Conservation (phyloP, 1,139 yeast species). For the Protomyces arabidopsidicola region DNA sequence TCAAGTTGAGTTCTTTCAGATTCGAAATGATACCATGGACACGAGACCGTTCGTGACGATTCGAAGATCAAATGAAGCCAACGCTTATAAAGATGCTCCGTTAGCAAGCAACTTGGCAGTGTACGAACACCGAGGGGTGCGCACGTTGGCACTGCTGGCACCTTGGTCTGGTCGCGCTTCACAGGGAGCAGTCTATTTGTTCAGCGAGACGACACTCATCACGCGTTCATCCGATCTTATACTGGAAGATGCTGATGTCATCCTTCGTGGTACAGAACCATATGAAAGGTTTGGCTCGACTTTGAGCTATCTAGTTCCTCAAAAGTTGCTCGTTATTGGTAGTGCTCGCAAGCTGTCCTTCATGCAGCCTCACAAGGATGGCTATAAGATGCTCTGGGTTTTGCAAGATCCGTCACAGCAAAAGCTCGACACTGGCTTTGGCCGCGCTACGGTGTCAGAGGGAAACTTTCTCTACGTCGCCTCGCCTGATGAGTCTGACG, state of each 20-base stretch:
- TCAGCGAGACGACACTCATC: neutral
- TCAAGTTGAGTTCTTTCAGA: constrained; percentile 9
- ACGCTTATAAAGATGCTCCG: neutral
- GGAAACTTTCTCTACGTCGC: constrained; percentile 11
- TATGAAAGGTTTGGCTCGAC: neutral
- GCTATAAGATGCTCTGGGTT: neutral
- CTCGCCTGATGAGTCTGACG: neutral
- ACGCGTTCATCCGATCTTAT: neutral
- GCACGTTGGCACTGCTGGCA: constrained; percentile 1
- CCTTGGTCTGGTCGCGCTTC: constrained; percentile 7
- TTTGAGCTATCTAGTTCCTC: neutral
- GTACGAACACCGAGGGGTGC: neutral
- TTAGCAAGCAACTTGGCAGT: neutral
- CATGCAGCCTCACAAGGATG: neutral
- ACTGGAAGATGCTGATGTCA: constrained; percentile 4
- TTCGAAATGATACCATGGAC: neutral
- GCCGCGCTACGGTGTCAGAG: neutral
- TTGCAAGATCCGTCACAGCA: constrained; percentile 7
- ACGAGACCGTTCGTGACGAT: neutral
- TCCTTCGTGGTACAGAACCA: neutral
- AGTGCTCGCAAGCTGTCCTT: neutral
- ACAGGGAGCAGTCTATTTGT: constrained; percentile 5
- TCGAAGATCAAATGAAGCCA: neutral
- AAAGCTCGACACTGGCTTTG: constrained; percentile 12
- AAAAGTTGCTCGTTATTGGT: neutral